Base-by-base conservation (phyloP, 176 grass and related monocot genomes). In the Triticum timopheevii region DNA sequence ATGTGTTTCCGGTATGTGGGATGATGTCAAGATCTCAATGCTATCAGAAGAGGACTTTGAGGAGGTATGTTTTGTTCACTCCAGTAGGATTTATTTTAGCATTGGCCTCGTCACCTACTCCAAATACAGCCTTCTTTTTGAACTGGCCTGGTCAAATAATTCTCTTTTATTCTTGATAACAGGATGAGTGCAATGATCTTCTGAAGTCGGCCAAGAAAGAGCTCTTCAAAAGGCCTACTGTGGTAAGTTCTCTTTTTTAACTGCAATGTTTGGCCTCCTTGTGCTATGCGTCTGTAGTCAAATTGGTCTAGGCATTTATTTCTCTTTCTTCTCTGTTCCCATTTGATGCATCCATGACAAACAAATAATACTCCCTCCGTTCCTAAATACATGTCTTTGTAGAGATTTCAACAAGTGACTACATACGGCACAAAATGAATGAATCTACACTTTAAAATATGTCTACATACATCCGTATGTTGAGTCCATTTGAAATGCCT, bases 131-230 rank as follows among this genome's bases (percentile, higher is more conserved):
- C 35, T 49, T 27, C 49, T 80, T 30, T 65, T 45, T 44, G 39
- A 40, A 70, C 73, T 36, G 10, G 42, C 70, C 13, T 86, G 54
- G 42, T 91, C 47, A 13, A 56, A 62, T 86, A 80, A 38, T 74
- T 78, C 22, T 54, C 76, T 7, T 79, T 65, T 54, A 39, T 27
- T 64, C 78, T 86, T 93, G 65, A 85, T 90, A 71, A 82, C 87
- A 98, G 96, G 86, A 95, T 13, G 93, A 98, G 34, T 92, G 90
- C 34, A 85, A 86, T 73, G 90, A 92, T 88, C 85, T 95, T 75
- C 79, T 59, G 82, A 39, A 76, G 72, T 94, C 87, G 76, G 93
- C 80, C 20, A 80, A 93, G 39, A 92, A 92, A 89, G 90, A 85
- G 33, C 25, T 73, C 25, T 87, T 93, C 66, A 82, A 86, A 88